Conservation (phyloP, 2,329 filamentous ascomycete genomes). For the Colletotrichum musae region DNA sequence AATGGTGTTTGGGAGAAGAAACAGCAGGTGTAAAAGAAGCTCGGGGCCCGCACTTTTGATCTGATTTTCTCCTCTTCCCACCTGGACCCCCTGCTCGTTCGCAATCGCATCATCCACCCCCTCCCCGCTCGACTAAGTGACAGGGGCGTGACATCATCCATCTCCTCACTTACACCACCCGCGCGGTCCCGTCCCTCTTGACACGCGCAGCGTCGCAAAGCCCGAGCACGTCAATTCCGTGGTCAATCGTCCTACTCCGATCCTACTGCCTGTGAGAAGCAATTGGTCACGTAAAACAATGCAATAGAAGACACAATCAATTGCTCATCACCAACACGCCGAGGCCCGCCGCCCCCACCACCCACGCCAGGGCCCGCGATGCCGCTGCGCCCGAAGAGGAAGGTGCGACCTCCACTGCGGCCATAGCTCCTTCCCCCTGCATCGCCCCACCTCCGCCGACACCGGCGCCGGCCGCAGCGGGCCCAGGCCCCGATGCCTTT, state of each 20-base stretch:
- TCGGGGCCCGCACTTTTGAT: background rate
- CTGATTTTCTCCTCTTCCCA: background rate
- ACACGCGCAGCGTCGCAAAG: slow-evolving; percentile 29
- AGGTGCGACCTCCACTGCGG: slow-evolving; percentile 16
- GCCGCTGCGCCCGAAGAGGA: slow-evolving; percentile 19
- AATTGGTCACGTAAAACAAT: background rate
- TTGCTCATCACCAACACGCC: background rate
- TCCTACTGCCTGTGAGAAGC: background rate
- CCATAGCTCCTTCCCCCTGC: background rate
- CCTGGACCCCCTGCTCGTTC: background rate
- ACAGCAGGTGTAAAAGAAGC: too few relatives aligned
- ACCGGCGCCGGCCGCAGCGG: slow-evolving; percentile 9
- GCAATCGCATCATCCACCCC: slow-evolving; percentile 26
- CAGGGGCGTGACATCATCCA: slow-evolving; percentile 37
- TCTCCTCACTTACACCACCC: slow-evolving; percentile 33
- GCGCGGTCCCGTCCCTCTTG: background rate
- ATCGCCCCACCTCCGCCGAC: background rate
- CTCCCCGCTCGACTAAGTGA: slow-evolving; percentile 11
- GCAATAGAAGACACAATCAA: background rate
- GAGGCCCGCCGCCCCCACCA: background rate
- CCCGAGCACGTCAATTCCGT: slow-evolving; percentile 7
- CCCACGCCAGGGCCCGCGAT: background rate
- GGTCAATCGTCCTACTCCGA: background rate
- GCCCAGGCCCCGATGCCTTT: background rate
- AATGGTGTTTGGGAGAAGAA: too few relatives aligned